Percentiles rank a stretch among this genome's conserved stretches.
phyloP scores from a whole-genome alignment of 257 asterid species.

The Ophiorrhiza pumila region DNA sequence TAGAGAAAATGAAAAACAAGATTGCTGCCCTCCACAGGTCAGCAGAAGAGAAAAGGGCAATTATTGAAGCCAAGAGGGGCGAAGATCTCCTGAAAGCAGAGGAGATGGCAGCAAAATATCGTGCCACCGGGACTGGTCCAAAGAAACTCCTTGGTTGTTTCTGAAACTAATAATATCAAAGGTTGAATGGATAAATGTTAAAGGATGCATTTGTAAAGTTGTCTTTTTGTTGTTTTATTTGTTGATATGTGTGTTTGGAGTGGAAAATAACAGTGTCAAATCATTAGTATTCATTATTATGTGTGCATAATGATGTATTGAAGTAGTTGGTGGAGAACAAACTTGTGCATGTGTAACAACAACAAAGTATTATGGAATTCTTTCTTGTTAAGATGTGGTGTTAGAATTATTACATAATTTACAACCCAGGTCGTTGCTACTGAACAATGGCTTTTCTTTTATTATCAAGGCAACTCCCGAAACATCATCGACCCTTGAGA shows the following conservation, averaged over 20 bases:
- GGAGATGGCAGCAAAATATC: constrained; percentile 76
- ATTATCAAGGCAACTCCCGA: background rate
- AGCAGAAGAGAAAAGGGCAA: constrained; percentile 82
- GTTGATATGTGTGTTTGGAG: constrained; percentile 32
- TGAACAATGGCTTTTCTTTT: background rate
- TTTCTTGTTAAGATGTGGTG: background rate
- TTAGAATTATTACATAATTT: background rate
- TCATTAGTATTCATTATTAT: constrained; percentile 29
- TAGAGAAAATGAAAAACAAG: constrained; percentile 78
- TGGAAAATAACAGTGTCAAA: constrained; percentile 32
- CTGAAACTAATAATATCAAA: constrained; percentile 36
- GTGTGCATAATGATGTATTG: constrained; percentile 46
- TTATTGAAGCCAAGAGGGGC: constrained; percentile 68
- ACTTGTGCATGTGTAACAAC: constrained; percentile 13
- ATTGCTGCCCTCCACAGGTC: constrained; percentile 63
- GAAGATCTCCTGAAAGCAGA: constrained; percentile 92
- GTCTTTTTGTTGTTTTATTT: constrained; percentile 20
- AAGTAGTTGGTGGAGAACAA: constrained; percentile 1
- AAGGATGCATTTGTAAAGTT: constrained; percentile 38
- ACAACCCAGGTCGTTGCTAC: background rate
- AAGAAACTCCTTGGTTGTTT: constrained; percentile 76
- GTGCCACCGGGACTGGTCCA: constrained; percentile 88
- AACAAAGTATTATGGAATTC: background rate
- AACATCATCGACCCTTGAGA: background rate
- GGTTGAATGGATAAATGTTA: constrained; percentile 25